Conservation (phyloP, 192 early-diverging fungal genomes). For the Mortierella hygrophila region DNA sequence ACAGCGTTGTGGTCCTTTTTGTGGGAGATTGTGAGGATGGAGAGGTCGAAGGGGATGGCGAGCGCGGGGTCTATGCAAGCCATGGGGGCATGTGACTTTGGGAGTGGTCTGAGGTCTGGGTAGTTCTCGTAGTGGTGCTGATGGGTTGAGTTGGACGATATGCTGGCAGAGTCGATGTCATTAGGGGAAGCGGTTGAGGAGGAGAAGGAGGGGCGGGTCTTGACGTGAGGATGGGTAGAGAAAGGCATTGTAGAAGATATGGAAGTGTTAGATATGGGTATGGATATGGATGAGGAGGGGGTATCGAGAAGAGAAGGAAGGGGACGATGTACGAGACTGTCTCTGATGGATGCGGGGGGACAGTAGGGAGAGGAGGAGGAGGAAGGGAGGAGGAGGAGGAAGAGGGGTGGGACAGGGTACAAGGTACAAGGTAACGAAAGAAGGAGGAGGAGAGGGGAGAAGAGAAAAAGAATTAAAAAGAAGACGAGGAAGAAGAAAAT, state of each 20-base stretch:
- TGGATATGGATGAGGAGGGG: neutral
- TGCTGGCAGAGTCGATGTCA: slow-evolving; percentile 20
- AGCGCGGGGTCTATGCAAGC: slow-evolving; percentile 21
- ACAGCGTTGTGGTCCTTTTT: slow-evolving; percentile 22
- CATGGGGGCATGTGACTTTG: slow-evolving; percentile 26
- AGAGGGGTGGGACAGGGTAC: neutral
- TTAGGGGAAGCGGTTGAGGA: slow-evolving; percentile 6
- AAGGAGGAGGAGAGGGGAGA: neutral
- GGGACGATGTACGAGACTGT: no score
- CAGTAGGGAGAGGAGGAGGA: no score
- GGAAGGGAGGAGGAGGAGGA: no score
- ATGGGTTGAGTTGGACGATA: slow-evolving; percentile 5
- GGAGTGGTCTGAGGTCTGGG: slow-evolving; percentile 35
- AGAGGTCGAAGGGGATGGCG: slow-evolving; percentile 48
- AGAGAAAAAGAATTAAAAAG: neutral
- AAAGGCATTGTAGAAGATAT: neutral
- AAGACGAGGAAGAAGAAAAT: neutral
- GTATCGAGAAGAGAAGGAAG: no score
- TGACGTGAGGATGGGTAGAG: neutral
- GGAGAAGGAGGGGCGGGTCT: slow-evolving; percentile 19
- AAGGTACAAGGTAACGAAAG: neutral
- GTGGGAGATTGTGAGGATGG: slow-evolving; percentile 48
- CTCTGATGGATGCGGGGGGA: no score
- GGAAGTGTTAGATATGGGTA: neutral
- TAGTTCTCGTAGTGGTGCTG: neutral